Evolutionary conservation across 2,329 filamentous ascomycete species (phyloP).

Genomic region (Teratosphaeria zuluensis): DNA sequence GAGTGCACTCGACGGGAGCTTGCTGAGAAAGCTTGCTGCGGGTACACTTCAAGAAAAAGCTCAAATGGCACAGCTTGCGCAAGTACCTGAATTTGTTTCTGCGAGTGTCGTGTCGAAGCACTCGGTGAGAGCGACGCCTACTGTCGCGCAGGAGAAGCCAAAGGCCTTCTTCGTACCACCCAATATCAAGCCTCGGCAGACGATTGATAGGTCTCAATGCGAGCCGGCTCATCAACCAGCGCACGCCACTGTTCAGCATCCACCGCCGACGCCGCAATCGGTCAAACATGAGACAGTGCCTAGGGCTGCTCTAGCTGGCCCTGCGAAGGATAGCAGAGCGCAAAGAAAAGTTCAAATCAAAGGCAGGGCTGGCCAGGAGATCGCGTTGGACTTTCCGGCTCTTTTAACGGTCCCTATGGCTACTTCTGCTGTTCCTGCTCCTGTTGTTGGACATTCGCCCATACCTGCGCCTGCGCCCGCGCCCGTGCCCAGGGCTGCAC

Average conservation of each 20-base stretch:
- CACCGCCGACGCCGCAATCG: not conserved
- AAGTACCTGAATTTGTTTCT: not conserved
- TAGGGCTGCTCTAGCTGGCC: not conserved
- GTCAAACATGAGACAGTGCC: not conserved
- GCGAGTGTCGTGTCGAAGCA: not conserved
- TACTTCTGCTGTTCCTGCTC: not conserved
- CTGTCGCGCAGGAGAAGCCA: not conserved
- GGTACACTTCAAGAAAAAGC: not conserved
- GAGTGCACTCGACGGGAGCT: not conserved
- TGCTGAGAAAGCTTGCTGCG: slow-evolving; percentile 5
- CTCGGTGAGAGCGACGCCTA: not conserved
- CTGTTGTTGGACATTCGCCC: not conserved
- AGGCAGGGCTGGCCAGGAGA: slow-evolving; percentile 14
- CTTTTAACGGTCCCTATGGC: not conserved
- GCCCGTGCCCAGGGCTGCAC: too few relatives aligned
- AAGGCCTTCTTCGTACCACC: slow-evolving; percentile 2
- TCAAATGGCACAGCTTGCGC: not conserved
- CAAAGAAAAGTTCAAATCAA: slow-evolving; percentile 7
- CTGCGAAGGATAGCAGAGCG: not conserved
- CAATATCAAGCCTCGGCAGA: not conserved
- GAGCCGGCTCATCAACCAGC: not conserved
- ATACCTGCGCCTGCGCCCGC: not conserved
- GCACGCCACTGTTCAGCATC: not conserved
- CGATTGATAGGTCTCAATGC: not conserved
- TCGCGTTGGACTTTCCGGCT: slow-evolving; percentile 7